phyloP scores from a whole-genome alignment of 2,329 filamentous ascomycete genomes.

The Xenoacremonium recifei region DNA sequence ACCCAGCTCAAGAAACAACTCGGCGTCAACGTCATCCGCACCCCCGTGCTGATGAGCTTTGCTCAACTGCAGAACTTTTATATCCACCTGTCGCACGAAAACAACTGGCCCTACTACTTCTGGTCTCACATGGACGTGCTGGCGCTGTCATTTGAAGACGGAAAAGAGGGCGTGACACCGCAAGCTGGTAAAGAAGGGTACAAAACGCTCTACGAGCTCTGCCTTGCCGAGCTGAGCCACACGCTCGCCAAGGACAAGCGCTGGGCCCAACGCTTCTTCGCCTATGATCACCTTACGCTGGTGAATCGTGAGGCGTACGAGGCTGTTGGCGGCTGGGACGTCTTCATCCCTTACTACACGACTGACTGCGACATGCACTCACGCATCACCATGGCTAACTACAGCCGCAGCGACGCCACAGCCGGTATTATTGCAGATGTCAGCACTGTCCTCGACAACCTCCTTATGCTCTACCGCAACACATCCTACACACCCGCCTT shows the following conservation, averaged over 20 bases:
- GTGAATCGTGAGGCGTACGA: constrained; percentile 53
- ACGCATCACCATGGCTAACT: constrained; percentile 45
- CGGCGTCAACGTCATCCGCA: constrained; percentile 50
- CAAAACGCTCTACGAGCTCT: constrained; percentile 40
- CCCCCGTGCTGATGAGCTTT: constrained; percentile 52
- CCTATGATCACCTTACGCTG: constrained; percentile 57
- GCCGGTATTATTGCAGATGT: constrained; percentile 47
- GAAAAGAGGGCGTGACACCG: constrained; percentile 31
- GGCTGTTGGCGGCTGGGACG: constrained; percentile 55
- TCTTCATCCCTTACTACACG: constrained; percentile 56
- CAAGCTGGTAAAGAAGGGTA: constrained; percentile 35
- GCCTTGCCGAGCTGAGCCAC: constrained; percentile 33
- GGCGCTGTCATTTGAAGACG: constrained; percentile 40
- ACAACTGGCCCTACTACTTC: constrained; percentile 50
- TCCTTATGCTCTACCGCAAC: constrained; percentile 45
- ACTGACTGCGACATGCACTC: constrained; percentile 57
- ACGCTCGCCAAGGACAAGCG: constrained; percentile 30
- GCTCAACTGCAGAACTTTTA: constrained; percentile 57
- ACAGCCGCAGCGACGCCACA: constrained; percentile 36
- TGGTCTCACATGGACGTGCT: constrained; percentile 58
- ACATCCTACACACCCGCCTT: constrained; percentile 35
- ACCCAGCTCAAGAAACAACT: constrained; percentile 46
- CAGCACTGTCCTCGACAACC: constrained; percentile 42
- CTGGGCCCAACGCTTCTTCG: constrained; percentile 56
- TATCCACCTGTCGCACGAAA: constrained; percentile 42